Evolutionary conservation across 306 rosid genomes (phyloP).

Genomic region (Malus orientalis): DNA sequence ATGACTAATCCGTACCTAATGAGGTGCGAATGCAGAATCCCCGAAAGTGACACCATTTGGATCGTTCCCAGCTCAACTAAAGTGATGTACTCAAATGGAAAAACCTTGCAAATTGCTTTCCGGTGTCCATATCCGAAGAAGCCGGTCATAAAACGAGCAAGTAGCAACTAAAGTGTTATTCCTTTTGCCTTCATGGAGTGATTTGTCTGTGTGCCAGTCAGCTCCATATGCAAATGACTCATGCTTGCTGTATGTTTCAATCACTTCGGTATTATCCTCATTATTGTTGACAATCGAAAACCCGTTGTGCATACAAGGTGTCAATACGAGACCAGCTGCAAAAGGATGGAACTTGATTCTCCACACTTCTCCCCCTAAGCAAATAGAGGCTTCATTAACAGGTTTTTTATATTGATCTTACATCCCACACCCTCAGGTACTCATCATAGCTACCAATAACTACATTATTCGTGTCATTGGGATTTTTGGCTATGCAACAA

Average conservation of each 20-base stretch:
- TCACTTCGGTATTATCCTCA: slow-evolving; percentile 42
- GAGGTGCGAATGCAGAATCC: neutral
- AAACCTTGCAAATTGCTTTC: slow-evolving; percentile 25
- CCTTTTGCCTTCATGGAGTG: slow-evolving; percentile 15
- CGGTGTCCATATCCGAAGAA: slow-evolving; percentile 67
- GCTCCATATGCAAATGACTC: slow-evolving; percentile 87
- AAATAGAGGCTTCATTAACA: slow-evolving; percentile 46
- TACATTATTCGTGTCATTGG: slow-evolving; percentile 43
- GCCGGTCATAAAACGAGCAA: slow-evolving; percentile 83
- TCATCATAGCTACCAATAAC: slow-evolving; percentile 86
- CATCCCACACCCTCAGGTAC: slow-evolving; percentile 69
- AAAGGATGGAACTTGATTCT: slow-evolving; percentile 75
- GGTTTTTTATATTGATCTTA: slow-evolving; percentile 70
- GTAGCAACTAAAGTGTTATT: slow-evolving; percentile 59
- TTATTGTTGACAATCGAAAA: slow-evolving; percentile 53
- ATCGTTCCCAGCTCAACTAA: neutral
- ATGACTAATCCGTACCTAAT: neutral
- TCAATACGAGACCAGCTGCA: slow-evolving; percentile 49
- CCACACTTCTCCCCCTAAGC: slow-evolving; percentile 86
- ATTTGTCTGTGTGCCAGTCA: slow-evolving; percentile 66
- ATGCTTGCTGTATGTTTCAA: slow-evolving; percentile 66
- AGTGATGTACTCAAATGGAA: neutral
- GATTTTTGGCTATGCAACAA: slow-evolving; percentile 66
- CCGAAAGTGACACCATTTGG: slow-evolving; percentile 6
- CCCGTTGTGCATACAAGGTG: slow-evolving; percentile 98